Evolutionary conservation across 768 basidiomycete species (phyloP).

Genomic region (Russula earlei): DNA sequence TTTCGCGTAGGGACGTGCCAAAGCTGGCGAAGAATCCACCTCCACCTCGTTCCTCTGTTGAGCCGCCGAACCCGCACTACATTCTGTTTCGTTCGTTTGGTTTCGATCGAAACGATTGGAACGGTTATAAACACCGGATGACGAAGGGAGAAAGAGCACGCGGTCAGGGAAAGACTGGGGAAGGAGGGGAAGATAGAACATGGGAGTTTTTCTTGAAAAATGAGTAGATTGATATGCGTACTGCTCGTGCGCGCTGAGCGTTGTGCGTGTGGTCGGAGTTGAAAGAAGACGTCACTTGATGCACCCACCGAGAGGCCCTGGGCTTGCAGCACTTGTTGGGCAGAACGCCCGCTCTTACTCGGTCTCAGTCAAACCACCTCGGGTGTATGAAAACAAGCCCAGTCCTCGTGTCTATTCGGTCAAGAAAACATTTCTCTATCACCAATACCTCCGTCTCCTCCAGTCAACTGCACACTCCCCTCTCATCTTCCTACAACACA

Average conservation of each 20-base stretch:
- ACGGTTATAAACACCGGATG: slow-evolving; percentile 89
- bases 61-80: slow-evolving; percentile 56
- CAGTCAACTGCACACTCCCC: slow-evolving; percentile 45
- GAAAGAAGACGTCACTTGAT: not conserved
- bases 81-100: slow-evolving; percentile 67
- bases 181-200: slow-evolving; percentile 71
- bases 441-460: slow-evolving; percentile 70
- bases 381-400: slow-evolving; percentile 43
- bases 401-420: slow-evolving; percentile 61
- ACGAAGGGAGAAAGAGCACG: slow-evolving; percentile 77
- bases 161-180: slow-evolving; percentile 56
- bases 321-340: not conserved
- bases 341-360: slow-evolving; percentile 16
- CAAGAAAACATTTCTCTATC: slow-evolving; percentile 75
- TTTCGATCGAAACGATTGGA: slow-evolving; percentile 63
- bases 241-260: no score
- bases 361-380: slow-evolving; percentile 45
- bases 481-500: slow-evolving; percentile 70
- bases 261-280: not conserved
- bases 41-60: slow-evolving; percentile 35
- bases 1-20: slow-evolving; percentile 55
- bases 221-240: not conserved
- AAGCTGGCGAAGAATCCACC: slow-evolving; percentile 69
- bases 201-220: slow-evolving; percentile 70
- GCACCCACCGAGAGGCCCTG: slow-evolving; percentile 3